Evolutionary conservation across 2,329 filamentous ascomycete species (phyloP).

Genomic region (Verticillium zaregamsianum): DNA sequence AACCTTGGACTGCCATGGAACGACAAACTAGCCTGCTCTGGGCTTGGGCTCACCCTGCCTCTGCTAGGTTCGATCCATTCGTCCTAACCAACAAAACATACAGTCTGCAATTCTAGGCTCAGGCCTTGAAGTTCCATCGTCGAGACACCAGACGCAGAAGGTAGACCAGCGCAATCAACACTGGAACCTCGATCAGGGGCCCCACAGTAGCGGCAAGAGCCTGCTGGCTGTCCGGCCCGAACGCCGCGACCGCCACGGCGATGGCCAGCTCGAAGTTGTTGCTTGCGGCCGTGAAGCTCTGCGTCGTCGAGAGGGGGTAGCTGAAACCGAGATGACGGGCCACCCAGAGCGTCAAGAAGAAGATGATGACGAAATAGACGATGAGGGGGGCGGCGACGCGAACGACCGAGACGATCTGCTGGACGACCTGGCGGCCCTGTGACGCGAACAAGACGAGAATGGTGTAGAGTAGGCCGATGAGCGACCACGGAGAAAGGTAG

Average conservation of each 20-base stretch:
- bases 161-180: constrained; percentile 68
- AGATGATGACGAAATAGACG: constrained; percentile 70
- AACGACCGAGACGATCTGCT: constrained; percentile 72
- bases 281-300: constrained; percentile 76
- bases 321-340: constrained; percentile 60
- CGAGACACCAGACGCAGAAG: constrained; percentile 51
- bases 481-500: constrained; percentile 61
- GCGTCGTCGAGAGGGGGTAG: constrained; percentile 62
- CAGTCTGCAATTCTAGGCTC: constrained; percentile 1
- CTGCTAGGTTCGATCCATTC: too few relatives aligned
- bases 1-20: too few relatives aligned
- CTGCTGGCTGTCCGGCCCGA: constrained; percentile 66
- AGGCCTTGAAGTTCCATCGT: constrained; percentile 45
- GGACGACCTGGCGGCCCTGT: constrained; percentile 65
- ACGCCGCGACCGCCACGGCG: constrained; percentile 71
- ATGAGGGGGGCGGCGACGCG: constrained; percentile 69
- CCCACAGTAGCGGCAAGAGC: constrained; percentile 73
- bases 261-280: constrained; percentile 85
- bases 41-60: too few relatives aligned
- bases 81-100: too few relatives aligned
- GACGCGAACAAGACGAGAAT: constrained; percentile 75
- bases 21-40: too few relatives aligned
- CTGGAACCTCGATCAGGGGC: constrained; percentile 73
- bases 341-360: constrained; percentile 58
- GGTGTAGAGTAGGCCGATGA: constrained; percentile 74